Percentiles rank a stretch among this genome's conserved stretches.
Evolutionary conservation across 371 early-diverging fungal genomes (phyloP).

Genomic region (Haplosporangium sp.): DNA sequence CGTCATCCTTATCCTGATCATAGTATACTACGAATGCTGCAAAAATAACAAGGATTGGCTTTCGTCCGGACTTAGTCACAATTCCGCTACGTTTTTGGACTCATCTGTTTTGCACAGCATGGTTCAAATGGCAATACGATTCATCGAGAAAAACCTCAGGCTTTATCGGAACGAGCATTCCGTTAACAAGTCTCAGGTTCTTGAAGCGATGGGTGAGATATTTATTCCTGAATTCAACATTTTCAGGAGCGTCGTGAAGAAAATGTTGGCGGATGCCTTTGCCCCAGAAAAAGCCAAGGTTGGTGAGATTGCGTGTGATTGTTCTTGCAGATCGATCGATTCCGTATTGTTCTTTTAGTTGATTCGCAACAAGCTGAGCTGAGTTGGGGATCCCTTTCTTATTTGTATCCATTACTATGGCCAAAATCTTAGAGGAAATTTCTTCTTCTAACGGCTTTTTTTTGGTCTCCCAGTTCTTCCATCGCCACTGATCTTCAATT

Average conservation of each 20-base stretch:
- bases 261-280: constrained; percentile 8
- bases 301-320: neutral
- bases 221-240: constrained; percentile 5
- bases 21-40: constrained; percentile 12
- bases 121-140: constrained; percentile 22
- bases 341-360: no score
- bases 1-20: neutral
- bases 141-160: constrained; percentile 19
- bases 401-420: no score
- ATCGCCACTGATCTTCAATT: no score
- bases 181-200: constrained; percentile 1
- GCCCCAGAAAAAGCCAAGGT: neutral
- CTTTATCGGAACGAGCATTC: neutral
- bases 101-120: constrained; percentile 2
- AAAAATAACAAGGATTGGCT: constrained; percentile 7
- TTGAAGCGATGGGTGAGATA: constrained; percentile 7
- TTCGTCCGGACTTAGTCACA: constrained; percentile 1
- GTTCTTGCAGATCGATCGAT: no score
- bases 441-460: no score
- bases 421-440: no score
- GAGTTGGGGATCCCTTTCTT: no score
- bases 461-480: no score
- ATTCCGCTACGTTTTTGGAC: neutral
- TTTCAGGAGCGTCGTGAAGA: constrained; percentile 15
- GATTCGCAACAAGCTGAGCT: no score